phyloP scores from a whole-genome alignment of 2,329 filamentous ascomycete genomes.

The Phaeomoniella chlamydospora region DNA sequence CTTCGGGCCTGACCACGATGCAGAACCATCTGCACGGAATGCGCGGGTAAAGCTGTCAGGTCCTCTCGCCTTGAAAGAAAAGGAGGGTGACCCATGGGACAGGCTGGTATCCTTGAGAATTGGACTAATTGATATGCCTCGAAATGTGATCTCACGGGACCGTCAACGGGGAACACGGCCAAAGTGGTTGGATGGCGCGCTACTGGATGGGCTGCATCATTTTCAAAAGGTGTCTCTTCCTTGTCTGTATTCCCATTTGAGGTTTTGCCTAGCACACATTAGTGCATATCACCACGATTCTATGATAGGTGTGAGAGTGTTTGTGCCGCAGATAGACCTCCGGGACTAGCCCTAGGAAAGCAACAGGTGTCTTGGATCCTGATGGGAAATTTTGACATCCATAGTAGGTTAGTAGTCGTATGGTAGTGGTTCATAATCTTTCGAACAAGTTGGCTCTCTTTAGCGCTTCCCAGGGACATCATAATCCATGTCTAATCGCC shows the following conservation, averaged over 20 bases:
- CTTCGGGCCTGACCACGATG: not conserved
- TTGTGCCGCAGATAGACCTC: too few species aligned
- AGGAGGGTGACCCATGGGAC: not conserved
- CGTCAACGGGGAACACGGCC: not conserved
- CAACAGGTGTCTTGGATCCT: not conserved
- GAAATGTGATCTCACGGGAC: not conserved
- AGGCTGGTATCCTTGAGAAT: not conserved
- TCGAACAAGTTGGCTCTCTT: too few species aligned
- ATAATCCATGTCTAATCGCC: not conserved
- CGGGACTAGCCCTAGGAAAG: not conserved
- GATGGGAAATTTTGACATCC: not conserved
- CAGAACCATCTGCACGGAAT: not conserved
- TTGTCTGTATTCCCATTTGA: not conserved
- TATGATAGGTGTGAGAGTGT: too few species aligned
- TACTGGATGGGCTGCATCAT: not conserved
- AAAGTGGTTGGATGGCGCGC: not conserved
- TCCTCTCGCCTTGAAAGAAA: not conserved
- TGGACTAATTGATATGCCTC: not conserved
- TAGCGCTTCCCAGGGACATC: not conserved
- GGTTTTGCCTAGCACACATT: not conserved
- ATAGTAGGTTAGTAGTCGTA: too few species aligned
- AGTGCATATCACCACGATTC: not conserved
- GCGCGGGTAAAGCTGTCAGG: not conserved
- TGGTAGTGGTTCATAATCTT: too few species aligned
- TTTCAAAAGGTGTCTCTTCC: not conserved